These are phyloP conservation scores for Fallopia convolvulus DNA, from an alignment of 148 eudicot species.

Conservation along the genomic window DNA sequence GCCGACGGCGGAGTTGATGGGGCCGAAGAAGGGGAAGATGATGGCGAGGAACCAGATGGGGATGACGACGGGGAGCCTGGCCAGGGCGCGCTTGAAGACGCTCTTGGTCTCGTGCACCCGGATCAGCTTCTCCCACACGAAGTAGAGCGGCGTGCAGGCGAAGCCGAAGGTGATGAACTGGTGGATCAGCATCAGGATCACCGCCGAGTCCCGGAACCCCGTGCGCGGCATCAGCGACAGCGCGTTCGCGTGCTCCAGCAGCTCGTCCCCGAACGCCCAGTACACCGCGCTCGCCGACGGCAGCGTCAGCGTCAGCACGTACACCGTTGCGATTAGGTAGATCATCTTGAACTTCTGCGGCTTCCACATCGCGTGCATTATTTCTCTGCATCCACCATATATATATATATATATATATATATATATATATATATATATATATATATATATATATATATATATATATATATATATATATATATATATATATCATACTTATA, in stretches of 20 bases:
- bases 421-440: too few relatives aligned
- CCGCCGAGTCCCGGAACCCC: slow-evolving; percentile 53
- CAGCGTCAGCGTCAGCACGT: slow-evolving; percentile 67
- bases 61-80: slow-evolving; percentile 70
- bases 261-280: slow-evolving; percentile 77
- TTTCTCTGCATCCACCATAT: slow-evolving; percentile 56
- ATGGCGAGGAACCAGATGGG: slow-evolving; percentile 82
- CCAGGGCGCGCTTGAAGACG: slow-evolving; percentile 46
- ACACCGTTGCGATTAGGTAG: slow-evolving; percentile 61
- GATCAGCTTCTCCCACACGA: slow-evolving; percentile 77
- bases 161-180: slow-evolving; percentile 93
- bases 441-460: too few relatives aligned
- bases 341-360: slow-evolving; percentile 76
- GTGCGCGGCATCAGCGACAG: slow-evolving; percentile 62
- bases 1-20: slow-evolving; percentile 78
- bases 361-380: slow-evolving; percentile 91
- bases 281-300: slow-evolving; percentile 85
- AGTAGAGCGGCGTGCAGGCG: slow-evolving; percentile 79
- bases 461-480: too few relatives aligned
- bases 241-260: slow-evolving; percentile 64
- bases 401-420: too few relatives aligned
- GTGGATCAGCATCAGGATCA: slow-evolving; percentile 74
- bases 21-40: slow-evolving; percentile 91
- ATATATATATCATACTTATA: too few relatives aligned
- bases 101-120: slow-evolving; percentile 62